Conservation (phyloP, 768 basidiomycete species). For the Cyathus striatus region DNA sequence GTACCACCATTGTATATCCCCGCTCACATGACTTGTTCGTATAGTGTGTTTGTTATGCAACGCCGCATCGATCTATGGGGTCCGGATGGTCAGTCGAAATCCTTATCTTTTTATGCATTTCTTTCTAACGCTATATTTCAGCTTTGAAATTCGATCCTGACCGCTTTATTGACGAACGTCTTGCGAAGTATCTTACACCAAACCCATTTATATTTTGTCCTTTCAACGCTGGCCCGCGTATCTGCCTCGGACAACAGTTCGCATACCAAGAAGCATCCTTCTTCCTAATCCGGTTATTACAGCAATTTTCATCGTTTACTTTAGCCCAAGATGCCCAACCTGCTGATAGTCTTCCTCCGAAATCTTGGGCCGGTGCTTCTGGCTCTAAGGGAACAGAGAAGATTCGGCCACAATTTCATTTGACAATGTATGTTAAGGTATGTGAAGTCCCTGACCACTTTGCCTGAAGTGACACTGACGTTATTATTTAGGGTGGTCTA, state of each 20-base stretch:
- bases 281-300: constrained; percentile 22
- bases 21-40: constrained; percentile 18
- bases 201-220: background rate
- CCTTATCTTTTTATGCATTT: background rate
- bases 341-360: constrained; percentile 34
- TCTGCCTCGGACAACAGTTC: constrained; percentile 57
- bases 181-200: constrained; percentile 44
- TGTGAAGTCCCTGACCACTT: constrained; percentile 17
- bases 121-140: constrained; percentile 10
- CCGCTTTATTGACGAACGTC: constrained; percentile 58
- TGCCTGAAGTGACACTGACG: no score
- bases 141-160: constrained; percentile 63
- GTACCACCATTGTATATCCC: background rate
- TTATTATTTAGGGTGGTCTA: background rate
- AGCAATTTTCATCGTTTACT: constrained; percentile 41
- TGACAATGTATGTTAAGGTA: constrained; percentile 42
- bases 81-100: constrained; percentile 42
- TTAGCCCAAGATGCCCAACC: constrained; percentile 43
- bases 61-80: constrained; percentile 62
- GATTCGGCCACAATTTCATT: constrained; percentile 37
- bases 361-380: constrained; percentile 31
- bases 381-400: constrained; percentile 42
- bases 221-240: constrained; percentile 29
- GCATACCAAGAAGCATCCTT: constrained; percentile 66
- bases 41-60: constrained; percentile 56